Base-by-base conservation (phyloP, 2,329 filamentous ascomycete species). In the Curvularia verruculosa region DNA sequence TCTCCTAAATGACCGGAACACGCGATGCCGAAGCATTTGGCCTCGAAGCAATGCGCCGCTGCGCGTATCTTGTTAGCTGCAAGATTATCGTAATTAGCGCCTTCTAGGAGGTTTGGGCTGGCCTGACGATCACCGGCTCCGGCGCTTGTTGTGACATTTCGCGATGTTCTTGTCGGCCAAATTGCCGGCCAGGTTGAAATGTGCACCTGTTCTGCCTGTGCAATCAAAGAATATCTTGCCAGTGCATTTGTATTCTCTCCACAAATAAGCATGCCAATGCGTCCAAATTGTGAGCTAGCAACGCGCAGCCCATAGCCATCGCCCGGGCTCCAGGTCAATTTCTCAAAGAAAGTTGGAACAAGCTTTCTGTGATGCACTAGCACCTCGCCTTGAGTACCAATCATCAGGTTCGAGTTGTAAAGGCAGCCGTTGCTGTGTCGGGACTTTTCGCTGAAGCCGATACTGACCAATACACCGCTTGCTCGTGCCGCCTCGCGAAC, bases 211-310 rank as follows among this genome's bases (percentile, higher is more conserved):
- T 86, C 82, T 1, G 80, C 81, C 58, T 85, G 82, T 0, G 82
- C 80, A 74, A 85, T 84, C 1, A 85, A 65, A 0, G 77, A 61
- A 40, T 82, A 85, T 13, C 82, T 68, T 1, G 83, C 83, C 0
- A 86, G 66, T 0, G 83, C 83, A 57, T 86, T 86, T 0, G 82
- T 85, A 47, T 86, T 85, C 67, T 86, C 84, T 1, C 83, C 83
- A 59, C 83, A 85, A 15, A 86, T 84, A 51, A 85, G 65, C 3
- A 69, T 75, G 0, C 82, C 83, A 9, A 85, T 77, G 50, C 77
- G 81, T 1, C 82, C 83, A 45, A 77, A 76, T 0, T 60, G 54
- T 0, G 80, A 83, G 0, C 83, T 74, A 0, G 79, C 78, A 0
- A 85, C 78, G 1, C 69, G 72, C 3, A 86, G 61, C 0, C 83